Base-by-base conservation (phyloP, 805 yeast genomes). In the Metschnikowia sp. region DNA sequence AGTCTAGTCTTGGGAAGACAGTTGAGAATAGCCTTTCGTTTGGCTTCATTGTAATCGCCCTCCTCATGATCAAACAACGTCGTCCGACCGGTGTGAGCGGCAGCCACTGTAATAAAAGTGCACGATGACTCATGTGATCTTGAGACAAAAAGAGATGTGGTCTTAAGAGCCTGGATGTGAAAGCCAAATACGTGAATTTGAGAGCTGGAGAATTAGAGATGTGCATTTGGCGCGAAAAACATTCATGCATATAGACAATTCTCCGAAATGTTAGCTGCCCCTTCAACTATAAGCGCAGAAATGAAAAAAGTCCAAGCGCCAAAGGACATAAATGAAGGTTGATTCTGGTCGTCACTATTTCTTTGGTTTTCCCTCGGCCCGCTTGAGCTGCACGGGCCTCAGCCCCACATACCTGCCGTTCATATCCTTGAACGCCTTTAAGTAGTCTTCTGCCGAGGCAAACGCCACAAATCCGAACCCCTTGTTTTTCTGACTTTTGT, bases 401-500 rank as follows among this genome's bases (percentile, higher is more conserved):
- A 74, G 78, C 1, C 94, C 95, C 40, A 87, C 75, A 55, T 83
- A 85, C 58, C 84, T 84, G 26, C 88, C 88, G 59, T 86, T 83
- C 82, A 85, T 77, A 56, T 83, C 88, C 59, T 81, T 83, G 64
- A 83, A 86, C 3, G 91, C 89, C 43, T 70, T 66, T 45, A 86
- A 69, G 56, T 84, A 86, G 58, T 86, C 92, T 18, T 81, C 79
- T 0, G 91, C 65, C 50, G 75, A 76, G 3, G 67, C 69, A 61
- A 87, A 86, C 6, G 88, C 81, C 11, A 86, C 84, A 62, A 86
- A 87, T 8, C 90, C 95, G 60, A 69, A 87, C 4, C 95, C 94
- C 59, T 79, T 82, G 49, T 75, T 74, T 51, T 72, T 75, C 8
- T 68, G 70, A 0, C 77, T 68, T 30, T 63, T 65, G 19, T 63